These are phyloP conservation scores for Dothiorella sarmentorum DNA, from an alignment of 2,329 filamentous ascomycete species.

Conservation along the genomic window DNA sequence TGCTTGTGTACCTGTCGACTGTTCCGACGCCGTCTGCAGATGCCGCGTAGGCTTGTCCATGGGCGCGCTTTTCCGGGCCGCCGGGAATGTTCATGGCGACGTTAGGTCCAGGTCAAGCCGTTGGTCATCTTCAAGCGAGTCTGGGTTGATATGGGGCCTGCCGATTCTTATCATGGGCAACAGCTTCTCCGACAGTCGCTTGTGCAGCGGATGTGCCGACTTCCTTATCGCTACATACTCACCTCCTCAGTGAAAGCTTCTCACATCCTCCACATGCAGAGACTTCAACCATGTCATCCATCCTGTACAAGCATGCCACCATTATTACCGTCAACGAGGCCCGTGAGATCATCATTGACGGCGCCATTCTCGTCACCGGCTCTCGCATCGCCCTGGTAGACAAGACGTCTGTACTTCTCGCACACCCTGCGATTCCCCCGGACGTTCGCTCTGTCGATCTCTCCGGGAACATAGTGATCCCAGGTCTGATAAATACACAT, in stretches of 20 bases:
- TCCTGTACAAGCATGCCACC: slow-evolving; percentile 48
- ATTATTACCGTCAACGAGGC: slow-evolving; percentile 50
- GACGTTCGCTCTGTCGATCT: slow-evolving; percentile 27
- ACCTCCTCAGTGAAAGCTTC: neutral
- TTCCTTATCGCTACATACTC: neutral
- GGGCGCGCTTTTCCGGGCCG: neutral
- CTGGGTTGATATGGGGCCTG: neutral
- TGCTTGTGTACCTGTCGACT: neutral
- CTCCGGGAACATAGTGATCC: slow-evolving; percentile 32
- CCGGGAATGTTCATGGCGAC: neutral
- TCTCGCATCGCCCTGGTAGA: slow-evolving; percentile 44
- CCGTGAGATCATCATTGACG: slow-evolving; percentile 48
- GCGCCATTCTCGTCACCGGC: slow-evolving; percentile 43
- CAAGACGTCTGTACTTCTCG: slow-evolving; percentile 35
- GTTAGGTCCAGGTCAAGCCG: neutral
- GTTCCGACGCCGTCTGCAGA: neutral
- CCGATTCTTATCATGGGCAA: neutral
- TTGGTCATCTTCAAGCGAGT: neutral
- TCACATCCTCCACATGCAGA: too few species aligned
- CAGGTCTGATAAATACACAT: slow-evolving; percentile 37
- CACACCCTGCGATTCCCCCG: neutral
- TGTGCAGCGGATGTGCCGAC: neutral
- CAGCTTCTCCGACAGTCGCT: neutral
- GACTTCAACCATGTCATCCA: neutral
- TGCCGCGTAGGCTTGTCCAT: neutral